Base-by-base conservation (phyloP, 2,329 filamentous ascomycete genomes). In the Escovopsis sp. region DNA sequence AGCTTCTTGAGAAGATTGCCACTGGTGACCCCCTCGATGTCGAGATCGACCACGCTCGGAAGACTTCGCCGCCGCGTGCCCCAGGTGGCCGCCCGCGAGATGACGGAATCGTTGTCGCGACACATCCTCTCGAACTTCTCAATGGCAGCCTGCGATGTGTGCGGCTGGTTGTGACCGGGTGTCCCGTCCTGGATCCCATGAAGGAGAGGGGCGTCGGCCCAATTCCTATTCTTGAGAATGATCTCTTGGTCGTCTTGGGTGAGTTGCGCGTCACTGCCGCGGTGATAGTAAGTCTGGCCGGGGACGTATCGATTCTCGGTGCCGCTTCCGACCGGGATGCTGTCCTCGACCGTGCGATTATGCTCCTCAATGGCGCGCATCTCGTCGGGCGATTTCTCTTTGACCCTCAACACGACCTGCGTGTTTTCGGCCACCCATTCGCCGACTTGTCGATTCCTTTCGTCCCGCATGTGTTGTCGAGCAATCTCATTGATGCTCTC, bases 61-160 rank as follows among this genome's bases (percentile, higher is more conserved):
- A 79, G 61, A 50, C 77, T 79, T 38, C 70, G 68, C 29, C 76
- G 69, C 6, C 72, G 67, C 2, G 79, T 84, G 13, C 79, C 79
- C 65, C 79, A 76, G 0, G 79, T 84, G 14, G 78, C 78, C 12
- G 74, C 68, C 41, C 70, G 62, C 2, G 74, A 79, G 9, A 75
- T 53, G 10, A 76, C 60, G 0, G 74, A 78, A 19, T 65, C 66
- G 33, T 62, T 73, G 41, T 75, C 70, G 15, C 60, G 61, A 36
- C 58, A 66, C 58, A 69, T 61, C 10, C 56, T 57, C 42, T 71
- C 57, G 36, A 68, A 74, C 27, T 47, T 59, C 30, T 61, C 59
- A 15, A 76, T 75, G 9, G 70, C 70, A 13, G 57, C 68, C 30
- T 69, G 60, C 2, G 70, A 66, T 2, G 63, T 61, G 35, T 61